A percentile compares a stretch with the other conserved stretches of the same genome.
Conservation (phyloP, 2,329 filamentous ascomycete species). For the Diaporthe citriasiana region DNA sequence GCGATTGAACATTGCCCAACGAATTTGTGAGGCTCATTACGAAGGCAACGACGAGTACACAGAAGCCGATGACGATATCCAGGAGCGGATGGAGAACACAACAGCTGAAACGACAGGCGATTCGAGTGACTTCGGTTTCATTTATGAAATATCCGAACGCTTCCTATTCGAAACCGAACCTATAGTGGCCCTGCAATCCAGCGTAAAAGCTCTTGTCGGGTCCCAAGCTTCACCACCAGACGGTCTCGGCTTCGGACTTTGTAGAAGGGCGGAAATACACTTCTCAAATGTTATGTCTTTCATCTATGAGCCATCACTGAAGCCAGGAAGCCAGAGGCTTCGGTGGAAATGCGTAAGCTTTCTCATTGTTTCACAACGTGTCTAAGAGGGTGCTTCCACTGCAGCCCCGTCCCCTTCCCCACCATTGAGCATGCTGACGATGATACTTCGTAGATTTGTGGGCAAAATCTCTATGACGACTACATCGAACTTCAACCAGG, state of each 20-base stretch:
- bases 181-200: slow-evolving; percentile 5
- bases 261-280: background rate
- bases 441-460: slow-evolving; percentile 17
- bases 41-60: background rate
- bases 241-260: background rate
- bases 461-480: slow-evolving; percentile 31
- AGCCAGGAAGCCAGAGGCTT: background rate
- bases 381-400: no score
- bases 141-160: slow-evolving; percentile 2
- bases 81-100: background rate
- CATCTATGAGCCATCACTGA: background rate
- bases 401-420: no score
- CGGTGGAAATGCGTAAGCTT: slow-evolving; percentile 37
- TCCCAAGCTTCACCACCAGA: no score
- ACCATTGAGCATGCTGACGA: no score
- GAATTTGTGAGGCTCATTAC: slow-evolving; percentile 26
- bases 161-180: slow-evolving; percentile 34
- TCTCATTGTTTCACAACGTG: no score
- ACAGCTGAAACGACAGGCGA: no score
- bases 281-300: background rate
- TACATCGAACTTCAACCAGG: slow-evolving; percentile 35
- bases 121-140: background rate
- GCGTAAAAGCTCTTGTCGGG: slow-evolving; percentile 4
- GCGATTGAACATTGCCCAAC: background rate
- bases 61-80: background rate